phyloP scores from a whole-genome alignment of 2,329 filamentous ascomycete species.

The Penicillium expansum region DNA sequence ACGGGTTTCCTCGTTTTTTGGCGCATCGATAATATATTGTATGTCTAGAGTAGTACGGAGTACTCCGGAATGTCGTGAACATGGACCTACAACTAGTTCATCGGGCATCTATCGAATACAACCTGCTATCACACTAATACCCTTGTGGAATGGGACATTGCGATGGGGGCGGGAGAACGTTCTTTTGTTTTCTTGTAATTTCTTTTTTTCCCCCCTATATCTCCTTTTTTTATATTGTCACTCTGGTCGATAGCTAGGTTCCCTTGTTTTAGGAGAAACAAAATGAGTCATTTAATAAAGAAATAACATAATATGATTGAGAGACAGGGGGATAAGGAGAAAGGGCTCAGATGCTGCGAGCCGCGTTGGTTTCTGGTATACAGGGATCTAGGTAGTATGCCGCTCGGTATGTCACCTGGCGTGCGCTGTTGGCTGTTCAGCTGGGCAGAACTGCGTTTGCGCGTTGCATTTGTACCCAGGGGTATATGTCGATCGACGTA shows the following conservation, averaged over 20 bases:
- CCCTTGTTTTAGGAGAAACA: not conserved
- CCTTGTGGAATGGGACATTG: not conserved
- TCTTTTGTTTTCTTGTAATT: not conserved
- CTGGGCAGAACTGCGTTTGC: constrained; percentile 5
- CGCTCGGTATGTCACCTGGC: not conserved
- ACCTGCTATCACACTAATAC: not conserved
- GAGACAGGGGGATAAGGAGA: not conserved
- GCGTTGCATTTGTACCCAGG: not conserved
- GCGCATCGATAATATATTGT: not conserved
- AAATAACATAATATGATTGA: constrained; percentile 1
- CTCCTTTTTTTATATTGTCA: not conserved
- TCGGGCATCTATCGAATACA: not conserved
- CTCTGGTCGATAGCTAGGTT: not conserved
- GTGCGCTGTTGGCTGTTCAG: not conserved
- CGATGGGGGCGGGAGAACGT: not conserved
- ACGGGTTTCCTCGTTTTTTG: not conserved
- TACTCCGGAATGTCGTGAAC: not conserved
- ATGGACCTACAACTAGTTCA: not conserved
- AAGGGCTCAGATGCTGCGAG: not conserved
- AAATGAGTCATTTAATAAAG: constrained; percentile 2
- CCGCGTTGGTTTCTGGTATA: not conserved
- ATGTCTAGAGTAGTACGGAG: not conserved
- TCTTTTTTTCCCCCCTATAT: not conserved
- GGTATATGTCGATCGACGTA: not conserved
- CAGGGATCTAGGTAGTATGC: not conserved